Evolutionary conservation across 1,284 basidiomycete species (phyloP).

Genomic region (Rhodotorula sp.): DNA sequence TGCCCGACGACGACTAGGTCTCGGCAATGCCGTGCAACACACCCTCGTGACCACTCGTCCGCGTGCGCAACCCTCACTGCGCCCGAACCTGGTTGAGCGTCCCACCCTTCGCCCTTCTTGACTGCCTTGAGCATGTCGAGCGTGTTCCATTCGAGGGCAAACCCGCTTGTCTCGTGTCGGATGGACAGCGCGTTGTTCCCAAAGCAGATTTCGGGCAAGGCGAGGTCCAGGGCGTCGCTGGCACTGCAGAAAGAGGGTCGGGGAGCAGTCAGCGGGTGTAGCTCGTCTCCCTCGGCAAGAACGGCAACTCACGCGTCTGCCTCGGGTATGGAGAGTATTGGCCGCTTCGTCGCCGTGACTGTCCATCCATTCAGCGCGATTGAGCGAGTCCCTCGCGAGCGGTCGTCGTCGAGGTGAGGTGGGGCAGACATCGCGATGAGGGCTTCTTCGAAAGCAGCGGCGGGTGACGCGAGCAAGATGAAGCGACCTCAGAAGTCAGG

Average conservation of each 20-base stretch:
- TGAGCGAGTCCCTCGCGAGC: constrained; percentile 10
- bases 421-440: background rate
- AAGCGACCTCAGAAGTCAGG: too few species aligned
- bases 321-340: constrained; percentile 54
- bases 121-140: constrained; percentile 70
- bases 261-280: constrained; percentile 55
- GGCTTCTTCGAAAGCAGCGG: background rate
- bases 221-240: constrained; percentile 69
- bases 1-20: too few species aligned
- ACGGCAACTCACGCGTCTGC: constrained; percentile 52
- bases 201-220: constrained; percentile 96
- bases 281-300: too few species aligned
- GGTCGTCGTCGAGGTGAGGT: constrained; percentile 14
- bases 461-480: too few species aligned
- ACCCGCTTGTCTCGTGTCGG: constrained; percentile 43
- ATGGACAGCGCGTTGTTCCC: constrained; percentile 77
- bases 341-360: constrained; percentile 50
- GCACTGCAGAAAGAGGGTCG: constrained; percentile 60
- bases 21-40: constrained; percentile 25
- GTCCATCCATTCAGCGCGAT: constrained; percentile 51
- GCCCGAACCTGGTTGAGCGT: constrained; percentile 61
- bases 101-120: constrained; percentile 59
- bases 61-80: constrained; percentile 92
- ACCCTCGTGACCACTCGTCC: constrained; percentile 89
- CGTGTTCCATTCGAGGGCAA: constrained; percentile 51